Evolutionary conservation across 129 eudicot genomes (phyloP).

Genomic region (Solidago caesia): DNA sequence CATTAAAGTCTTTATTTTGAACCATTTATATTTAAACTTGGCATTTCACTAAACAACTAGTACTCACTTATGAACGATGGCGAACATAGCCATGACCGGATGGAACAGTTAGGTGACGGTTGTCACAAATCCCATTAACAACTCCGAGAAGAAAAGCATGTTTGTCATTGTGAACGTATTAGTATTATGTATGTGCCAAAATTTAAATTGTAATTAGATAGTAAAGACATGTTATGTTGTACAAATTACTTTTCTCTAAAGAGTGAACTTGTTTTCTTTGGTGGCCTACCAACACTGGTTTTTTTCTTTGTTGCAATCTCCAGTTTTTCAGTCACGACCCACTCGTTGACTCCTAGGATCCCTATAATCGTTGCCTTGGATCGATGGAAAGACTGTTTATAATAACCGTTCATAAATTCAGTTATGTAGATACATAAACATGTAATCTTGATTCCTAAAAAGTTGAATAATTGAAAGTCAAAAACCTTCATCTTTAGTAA

Average conservation of each 20-base stretch:
- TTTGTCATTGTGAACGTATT: slow-evolving; percentile 14
- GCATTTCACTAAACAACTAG: too few relatives aligned
- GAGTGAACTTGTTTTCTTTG: slow-evolving; percentile 43
- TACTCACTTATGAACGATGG: too few relatives aligned
- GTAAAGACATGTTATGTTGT: background rate
- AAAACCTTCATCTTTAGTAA: too few relatives aligned
- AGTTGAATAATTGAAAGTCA: too few relatives aligned
- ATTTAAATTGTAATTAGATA: background rate
- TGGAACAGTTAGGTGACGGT: too few relatives aligned
- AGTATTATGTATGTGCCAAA: slow-evolving; percentile 10
- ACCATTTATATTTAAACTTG: too few relatives aligned
- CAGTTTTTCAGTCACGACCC: slow-evolving; percentile 86
- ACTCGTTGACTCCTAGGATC: slow-evolving; percentile 75
- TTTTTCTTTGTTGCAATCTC: slow-evolving; percentile 55
- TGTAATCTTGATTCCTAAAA: too few relatives aligned
- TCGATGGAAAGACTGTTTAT: slow-evolving; percentile 63
- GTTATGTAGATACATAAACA: too few relatives aligned
- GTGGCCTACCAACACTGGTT: slow-evolving; percentile 27
- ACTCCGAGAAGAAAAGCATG: slow-evolving; percentile 68
- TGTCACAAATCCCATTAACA: slow-evolving; percentile 59
- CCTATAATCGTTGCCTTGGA: slow-evolving; percentile 83
- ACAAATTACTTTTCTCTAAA: slow-evolving; percentile 53
- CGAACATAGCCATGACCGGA: too few relatives aligned
- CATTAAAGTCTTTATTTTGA: too few relatives aligned
- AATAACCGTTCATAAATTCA: too few relatives aligned